A percentile compares a stretch with the other conserved stretches of the same genome.
Evolutionary conservation across 192 early-diverging fungal genomes (phyloP).

Genomic region (Umbelopsis sp.): DNA sequence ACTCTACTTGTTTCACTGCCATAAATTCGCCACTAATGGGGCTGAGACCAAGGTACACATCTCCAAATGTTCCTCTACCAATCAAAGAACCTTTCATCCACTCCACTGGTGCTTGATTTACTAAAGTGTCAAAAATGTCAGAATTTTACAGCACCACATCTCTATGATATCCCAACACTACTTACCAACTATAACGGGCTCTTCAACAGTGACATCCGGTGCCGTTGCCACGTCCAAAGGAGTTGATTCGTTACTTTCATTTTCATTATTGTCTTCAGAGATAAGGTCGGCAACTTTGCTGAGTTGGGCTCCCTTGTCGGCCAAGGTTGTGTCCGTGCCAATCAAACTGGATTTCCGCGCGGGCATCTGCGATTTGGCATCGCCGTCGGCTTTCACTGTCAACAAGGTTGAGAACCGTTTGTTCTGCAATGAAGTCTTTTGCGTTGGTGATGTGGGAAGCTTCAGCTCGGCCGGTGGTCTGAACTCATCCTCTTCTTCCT

Average conservation of each 20-base stretch:
- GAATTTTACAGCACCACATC: too few relatives aligned
- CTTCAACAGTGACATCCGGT: neutral
- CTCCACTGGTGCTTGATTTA: slow-evolving; percentile 40
- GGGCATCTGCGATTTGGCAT: slow-evolving; percentile 1
- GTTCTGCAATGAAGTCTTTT: slow-evolving; percentile 7
- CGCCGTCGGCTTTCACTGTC: neutral
- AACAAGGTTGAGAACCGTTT: slow-evolving; percentile 2
- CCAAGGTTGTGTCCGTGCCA: neutral
- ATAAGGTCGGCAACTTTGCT: neutral
- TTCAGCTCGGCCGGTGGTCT: slow-evolving; percentile 3
- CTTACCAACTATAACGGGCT: neutral
- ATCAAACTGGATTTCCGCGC: slow-evolving; percentile 10
- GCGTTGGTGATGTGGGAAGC: neutral
- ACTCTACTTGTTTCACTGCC: slow-evolving; percentile 96
- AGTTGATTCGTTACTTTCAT: neutral
- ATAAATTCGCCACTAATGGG: slow-evolving; percentile 87
- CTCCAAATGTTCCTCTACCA: slow-evolving; percentile 95
- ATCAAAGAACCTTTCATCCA: slow-evolving; percentile 93
- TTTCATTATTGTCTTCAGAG: too few relatives aligned
- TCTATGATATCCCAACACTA: neutral
- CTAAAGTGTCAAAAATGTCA: neutral
- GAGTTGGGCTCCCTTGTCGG: neutral
- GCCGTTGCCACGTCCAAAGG: neutral
- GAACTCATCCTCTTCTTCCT: slow-evolving; percentile 20
- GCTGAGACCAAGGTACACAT: slow-evolving; percentile 91